Conservation (phyloP, 2,329 filamentous ascomycete species). For the Monilinia laxa region DNA sequence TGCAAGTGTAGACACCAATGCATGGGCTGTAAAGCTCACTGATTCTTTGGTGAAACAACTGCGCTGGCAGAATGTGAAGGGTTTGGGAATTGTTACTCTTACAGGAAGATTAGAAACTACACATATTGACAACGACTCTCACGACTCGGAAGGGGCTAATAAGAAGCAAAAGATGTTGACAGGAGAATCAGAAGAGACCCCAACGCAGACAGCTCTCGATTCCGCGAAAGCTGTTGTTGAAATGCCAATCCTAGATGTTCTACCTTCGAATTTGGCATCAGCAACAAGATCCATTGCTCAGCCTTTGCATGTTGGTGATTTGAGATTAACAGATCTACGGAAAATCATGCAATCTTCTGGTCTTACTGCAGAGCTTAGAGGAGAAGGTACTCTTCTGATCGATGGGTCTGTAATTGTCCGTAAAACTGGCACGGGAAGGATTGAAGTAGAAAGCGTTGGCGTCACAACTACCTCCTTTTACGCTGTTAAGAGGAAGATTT, state of each 20-base stretch:
- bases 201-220: conserved; percentile 29
- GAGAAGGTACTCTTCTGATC: conserved; percentile 87
- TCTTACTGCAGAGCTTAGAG: conserved; percentile 87
- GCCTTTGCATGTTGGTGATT: conserved; percentile 90
- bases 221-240: conserved; percentile 26
- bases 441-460: conserved; percentile 81
- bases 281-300: conserved; percentile 76
- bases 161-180: conserved; percentile 48
- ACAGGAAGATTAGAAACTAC: conserved; percentile 68
- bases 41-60: conserved; percentile 81
- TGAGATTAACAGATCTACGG: conserved; percentile 83
- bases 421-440: conserved; percentile 81
- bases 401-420: conserved; percentile 85
- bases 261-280: conserved; percentile 62
- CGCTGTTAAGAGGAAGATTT: conserved; percentile 86
- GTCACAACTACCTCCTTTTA: conserved; percentile 69
- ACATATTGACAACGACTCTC: conserved; percentile 43
- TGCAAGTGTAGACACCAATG: conserved; percentile 95
- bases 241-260: conserved; percentile 45
- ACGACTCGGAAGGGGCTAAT: conserved; percentile 44
- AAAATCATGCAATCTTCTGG: conserved; percentile 78
- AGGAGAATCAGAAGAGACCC: conserved; percentile 44
- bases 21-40: conserved; percentile 91
- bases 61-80: conserved; percentile 92
- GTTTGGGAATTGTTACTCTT: conserved; percentile 87